Percentiles rank a stretch among this genome's conserved stretches.
These are phyloP conservation scores for Tylopilus sp. DNA, from an alignment of 1,284 basidiomycete species.

Conservation along the genomic window DNA sequence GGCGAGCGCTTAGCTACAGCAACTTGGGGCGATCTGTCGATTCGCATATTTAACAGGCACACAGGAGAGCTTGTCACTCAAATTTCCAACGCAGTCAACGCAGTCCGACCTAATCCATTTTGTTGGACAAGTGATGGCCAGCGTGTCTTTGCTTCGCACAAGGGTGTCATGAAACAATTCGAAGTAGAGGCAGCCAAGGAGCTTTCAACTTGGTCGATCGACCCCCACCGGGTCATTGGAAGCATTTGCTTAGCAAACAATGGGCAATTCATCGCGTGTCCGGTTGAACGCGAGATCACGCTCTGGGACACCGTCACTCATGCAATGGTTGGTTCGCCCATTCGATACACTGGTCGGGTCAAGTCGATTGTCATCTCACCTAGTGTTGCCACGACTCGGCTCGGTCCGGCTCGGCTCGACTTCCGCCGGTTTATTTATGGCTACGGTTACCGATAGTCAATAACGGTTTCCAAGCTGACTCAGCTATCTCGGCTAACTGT, in stretches of 20 bases:
- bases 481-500: too few relatives aligned
- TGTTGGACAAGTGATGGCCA: slow-evolving; percentile 13
- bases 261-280: slow-evolving; percentile 12
- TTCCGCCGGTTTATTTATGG: too few relatives aligned
- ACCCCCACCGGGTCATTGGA: slow-evolving; percentile 6
- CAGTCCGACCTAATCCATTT: slow-evolving; percentile 1
- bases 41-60: slow-evolving; percentile 9
- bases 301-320: slow-evolving; percentile 14
- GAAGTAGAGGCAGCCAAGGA: not conserved
- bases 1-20: slow-evolving; percentile 13
- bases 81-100: slow-evolving; percentile 6
- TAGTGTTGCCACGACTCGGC: too few relatives aligned
- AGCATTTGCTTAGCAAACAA: slow-evolving; percentile 8
- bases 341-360: slow-evolving; percentile 8
- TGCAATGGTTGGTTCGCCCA: not conserved
- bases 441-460: too few relatives aligned
- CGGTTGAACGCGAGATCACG: slow-evolving; percentile 5
- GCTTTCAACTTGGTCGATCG: slow-evolving; percentile 7
- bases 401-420: too few relatives aligned
- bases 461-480: too few relatives aligned
- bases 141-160: slow-evolving; percentile 11
- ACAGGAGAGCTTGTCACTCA: slow-evolving; percentile 7
- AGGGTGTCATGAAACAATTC: slow-evolving; percentile 7
- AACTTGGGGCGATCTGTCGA: slow-evolving; percentile 6
- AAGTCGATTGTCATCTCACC: slow-evolving; percentile 5